phyloP scores from a whole-genome alignment of 208 protist species.

The Porcisia deanei region DNA sequence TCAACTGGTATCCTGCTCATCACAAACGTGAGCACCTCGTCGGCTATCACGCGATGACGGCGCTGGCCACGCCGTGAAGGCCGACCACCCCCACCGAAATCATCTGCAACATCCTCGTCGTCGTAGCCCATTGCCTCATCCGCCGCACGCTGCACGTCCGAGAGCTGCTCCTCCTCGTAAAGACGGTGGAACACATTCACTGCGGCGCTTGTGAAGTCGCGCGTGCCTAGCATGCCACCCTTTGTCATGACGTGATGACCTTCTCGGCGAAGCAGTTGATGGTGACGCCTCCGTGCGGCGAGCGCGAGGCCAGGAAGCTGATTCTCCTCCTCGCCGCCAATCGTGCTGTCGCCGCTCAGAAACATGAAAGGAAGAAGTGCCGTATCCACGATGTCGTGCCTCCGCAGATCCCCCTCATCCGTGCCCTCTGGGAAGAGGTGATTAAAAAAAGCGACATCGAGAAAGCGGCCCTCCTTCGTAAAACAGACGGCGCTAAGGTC shows the following conservation, averaged over 20 bases:
- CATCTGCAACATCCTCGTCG: constrained; percentile 21
- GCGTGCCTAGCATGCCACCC: constrained; percentile 16
- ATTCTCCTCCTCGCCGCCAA: constrained; percentile 86
- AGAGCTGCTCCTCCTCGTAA: constrained; percentile 75
- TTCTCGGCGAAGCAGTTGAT: constrained; percentile 13
- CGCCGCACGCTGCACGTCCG: constrained; percentile 48
- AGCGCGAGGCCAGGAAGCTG: constrained; percentile 57
- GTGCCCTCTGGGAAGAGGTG: constrained; percentile 68
- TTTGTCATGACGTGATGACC: neutral
- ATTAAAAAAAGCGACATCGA: constrained; percentile 87
- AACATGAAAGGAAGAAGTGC: constrained; percentile 82
- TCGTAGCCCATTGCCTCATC: constrained; percentile 39
- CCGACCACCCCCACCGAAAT: constrained; percentile 10
- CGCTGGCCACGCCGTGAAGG: constrained; percentile 6
- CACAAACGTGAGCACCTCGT: constrained; percentile 79
- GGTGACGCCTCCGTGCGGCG: constrained; percentile 40
- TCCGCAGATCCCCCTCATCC: constrained; percentile 53
- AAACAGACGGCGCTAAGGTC: constrained; percentile 85
- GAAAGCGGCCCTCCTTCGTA: constrained; percentile 66
- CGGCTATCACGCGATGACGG: constrained; percentile 48
- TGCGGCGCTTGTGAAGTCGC: constrained; percentile 34
- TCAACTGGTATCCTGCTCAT: constrained; percentile 74
- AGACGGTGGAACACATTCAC: constrained; percentile 59
- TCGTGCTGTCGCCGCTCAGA: constrained; percentile 75
- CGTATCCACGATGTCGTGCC: constrained; percentile 41